Conservation (phyloP, 768 basidiomycete genomes). For the Dioszegia aurantiaca region DNA sequence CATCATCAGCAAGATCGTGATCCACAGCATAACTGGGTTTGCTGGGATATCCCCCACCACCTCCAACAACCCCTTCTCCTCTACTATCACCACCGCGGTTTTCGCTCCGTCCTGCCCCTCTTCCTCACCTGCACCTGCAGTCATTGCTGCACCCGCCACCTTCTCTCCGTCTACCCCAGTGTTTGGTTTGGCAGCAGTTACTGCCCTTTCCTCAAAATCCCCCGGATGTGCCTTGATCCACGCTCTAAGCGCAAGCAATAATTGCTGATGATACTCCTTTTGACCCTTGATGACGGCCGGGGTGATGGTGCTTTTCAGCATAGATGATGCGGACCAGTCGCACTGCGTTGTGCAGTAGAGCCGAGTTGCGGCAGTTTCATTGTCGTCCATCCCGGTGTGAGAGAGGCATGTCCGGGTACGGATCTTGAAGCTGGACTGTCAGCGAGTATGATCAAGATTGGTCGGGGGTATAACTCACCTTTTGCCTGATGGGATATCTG, state of each 20-base stretch:
- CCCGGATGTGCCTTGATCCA: slow-evolving; percentile 28
- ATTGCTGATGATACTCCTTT: slow-evolving; percentile 24
- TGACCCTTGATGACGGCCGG: slow-evolving; percentile 39
- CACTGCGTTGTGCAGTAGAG: slow-evolving; percentile 31
- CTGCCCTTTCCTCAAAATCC: slow-evolving; percentile 13
- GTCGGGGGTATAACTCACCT: slow-evolving; percentile 17
- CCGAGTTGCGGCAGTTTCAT: slow-evolving; percentile 24
- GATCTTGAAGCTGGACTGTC: slow-evolving; percentile 26
- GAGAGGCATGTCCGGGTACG: slow-evolving; percentile 30
- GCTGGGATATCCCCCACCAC: slow-evolving; percentile 21
- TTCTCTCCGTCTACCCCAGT: neutral
- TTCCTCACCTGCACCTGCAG: slow-evolving; percentile 1
- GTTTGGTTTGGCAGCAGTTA: neutral
- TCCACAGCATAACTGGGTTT: slow-evolving; percentile 21
- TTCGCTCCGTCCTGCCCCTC: neutral
- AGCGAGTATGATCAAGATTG: neutral
- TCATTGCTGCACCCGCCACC: neutral
- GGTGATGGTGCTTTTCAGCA: slow-evolving; percentile 30
- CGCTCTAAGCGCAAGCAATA: slow-evolving; percentile 9
- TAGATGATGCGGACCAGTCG: slow-evolving; percentile 27
- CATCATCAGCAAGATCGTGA: slow-evolving; percentile 9
- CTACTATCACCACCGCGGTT: neutral
- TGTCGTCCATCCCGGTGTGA: slow-evolving; percentile 12
- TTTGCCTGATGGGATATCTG: slow-evolving; percentile 33
- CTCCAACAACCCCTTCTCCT: slow-evolving; percentile 10